phyloP scores from a whole-genome alignment of 129 eudicot species.

The Smallanthus sonchifolius region DNA sequence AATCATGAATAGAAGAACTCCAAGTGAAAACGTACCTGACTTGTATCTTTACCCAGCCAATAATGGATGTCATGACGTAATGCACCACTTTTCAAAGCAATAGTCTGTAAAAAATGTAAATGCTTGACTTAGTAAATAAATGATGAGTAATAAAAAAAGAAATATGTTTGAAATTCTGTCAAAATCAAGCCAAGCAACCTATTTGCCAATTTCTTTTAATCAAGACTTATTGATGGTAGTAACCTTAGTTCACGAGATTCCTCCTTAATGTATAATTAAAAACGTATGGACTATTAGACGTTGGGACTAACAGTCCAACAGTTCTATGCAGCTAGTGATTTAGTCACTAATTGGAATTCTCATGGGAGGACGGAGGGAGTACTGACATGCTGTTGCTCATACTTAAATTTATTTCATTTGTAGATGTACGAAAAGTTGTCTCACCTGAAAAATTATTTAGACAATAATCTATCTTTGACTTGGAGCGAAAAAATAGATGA shows the following conservation, averaged over 20 bases:
- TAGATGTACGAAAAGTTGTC: background rate
- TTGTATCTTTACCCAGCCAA: slow-evolving; percentile 97
- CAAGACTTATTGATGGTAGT: background rate
- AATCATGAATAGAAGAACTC: background rate
- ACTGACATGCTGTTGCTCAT: background rate
- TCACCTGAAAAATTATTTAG: background rate
- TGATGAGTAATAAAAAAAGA: background rate
- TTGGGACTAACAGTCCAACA: background rate
- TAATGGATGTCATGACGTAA: slow-evolving; percentile 86
- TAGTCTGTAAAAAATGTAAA: slow-evolving; percentile 59
- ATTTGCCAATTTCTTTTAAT: background rate
- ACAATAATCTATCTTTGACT: background rate
- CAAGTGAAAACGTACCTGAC: slow-evolving; percentile 60
- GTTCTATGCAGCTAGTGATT: background rate
- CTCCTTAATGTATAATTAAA: background rate
- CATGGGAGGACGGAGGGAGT: slow-evolving; percentile 1
- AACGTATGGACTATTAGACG: background rate
- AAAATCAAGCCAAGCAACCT: background rate
- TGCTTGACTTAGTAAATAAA: slow-evolving; percentile 1
- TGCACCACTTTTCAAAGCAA: slow-evolving; percentile 82
- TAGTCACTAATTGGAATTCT: background rate
- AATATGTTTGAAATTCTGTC: background rate
- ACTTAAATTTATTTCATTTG: background rate
- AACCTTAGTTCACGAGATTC: background rate
- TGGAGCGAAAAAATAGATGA: background rate